These are phyloP conservation scores for Ceratobasidium papillatum DNA, from an alignment of 1,284 basidiomycete genomes.

Conservation along the genomic window DNA sequence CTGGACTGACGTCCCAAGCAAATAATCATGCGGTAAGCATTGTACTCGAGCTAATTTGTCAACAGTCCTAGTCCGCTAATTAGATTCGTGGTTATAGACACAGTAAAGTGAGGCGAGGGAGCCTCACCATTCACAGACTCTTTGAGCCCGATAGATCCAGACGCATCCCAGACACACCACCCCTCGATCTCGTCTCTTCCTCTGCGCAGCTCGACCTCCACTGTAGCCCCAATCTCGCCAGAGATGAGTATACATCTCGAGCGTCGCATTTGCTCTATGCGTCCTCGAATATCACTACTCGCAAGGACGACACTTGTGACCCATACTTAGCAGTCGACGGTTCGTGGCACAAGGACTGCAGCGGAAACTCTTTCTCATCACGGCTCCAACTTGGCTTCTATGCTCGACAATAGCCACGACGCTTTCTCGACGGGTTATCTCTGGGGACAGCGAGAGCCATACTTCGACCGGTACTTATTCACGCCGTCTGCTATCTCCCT, in stretches of 20 bases:
- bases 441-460: conserved; percentile 10
- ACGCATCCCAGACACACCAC: too few species aligned
- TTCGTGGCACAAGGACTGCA: conserved; percentile 57
- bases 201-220: too few species aligned
- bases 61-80: too few species aligned
- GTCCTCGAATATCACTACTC: conserved; percentile 16
- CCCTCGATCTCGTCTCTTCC: too few species aligned
- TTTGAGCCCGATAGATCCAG: too few species aligned
- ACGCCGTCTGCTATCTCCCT: conserved; percentile 26
- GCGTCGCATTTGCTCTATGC: conserved; percentile 34
- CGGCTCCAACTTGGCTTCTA: conserved; percentile 65
- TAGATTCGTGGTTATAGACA: too few species aligned
- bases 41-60: too few species aligned
- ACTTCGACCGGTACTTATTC: conserved; percentile 30
- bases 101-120: too few species aligned
- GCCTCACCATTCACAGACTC: too few species aligned
- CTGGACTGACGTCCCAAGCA: too few species aligned
- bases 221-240: too few species aligned
- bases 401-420: conserved; percentile 66
- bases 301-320: conserved; percentile 20
- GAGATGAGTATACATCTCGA: conserved; percentile 18
- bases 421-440: conserved; percentile 47
- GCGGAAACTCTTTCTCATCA: conserved; percentile 65
- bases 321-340: conserved; percentile 26
- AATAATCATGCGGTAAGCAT: too few species aligned